phyloP scores from a whole-genome alignment of 768 basidiomycete species.

The Fistulinella prunicolor region DNA sequence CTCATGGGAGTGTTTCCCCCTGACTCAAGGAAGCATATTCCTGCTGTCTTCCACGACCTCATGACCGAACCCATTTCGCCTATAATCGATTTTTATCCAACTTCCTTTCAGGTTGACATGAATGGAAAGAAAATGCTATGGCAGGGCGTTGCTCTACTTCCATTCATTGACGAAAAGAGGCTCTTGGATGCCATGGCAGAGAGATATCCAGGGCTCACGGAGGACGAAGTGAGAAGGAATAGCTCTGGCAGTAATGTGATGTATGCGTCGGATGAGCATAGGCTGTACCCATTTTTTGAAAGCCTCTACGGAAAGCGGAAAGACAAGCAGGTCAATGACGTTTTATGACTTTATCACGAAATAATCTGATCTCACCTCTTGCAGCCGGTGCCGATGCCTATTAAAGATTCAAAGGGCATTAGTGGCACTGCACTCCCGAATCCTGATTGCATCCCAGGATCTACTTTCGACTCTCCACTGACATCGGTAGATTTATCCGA shows the following conservation, averaged over 20 bases:
- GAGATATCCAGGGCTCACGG: conserved; percentile 61
- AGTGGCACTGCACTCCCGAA: conserved; percentile 79
- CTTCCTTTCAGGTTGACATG: conserved; percentile 95
- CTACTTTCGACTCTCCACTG: conserved; percentile 82
- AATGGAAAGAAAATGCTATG: conserved; percentile 99
- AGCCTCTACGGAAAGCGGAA: conserved; percentile 89
- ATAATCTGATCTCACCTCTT: conserved; percentile 15
- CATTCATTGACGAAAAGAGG: conserved; percentile 88
- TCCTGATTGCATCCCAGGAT: conserved; percentile 86
- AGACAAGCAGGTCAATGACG: conserved; percentile 57
- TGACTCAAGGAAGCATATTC: conserved; percentile 82
- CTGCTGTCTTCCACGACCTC: conserved; percentile 75
- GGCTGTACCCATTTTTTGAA: conserved; percentile 84
- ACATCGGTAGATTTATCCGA: conserved; percentile 60
- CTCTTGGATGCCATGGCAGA: conserved; percentile 80
- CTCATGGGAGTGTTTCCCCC: conserved; percentile 98
- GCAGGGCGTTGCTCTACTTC: conserved; percentile 96
- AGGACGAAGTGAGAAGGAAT: conserved; percentile 84
- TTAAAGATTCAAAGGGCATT: conserved; percentile 69
- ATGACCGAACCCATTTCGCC: conserved; percentile 88
- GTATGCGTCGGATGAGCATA: conserved; percentile 81
- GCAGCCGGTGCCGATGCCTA: conserved; percentile 75
- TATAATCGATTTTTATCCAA: conserved; percentile 94
- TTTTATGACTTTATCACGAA: conserved; percentile 1
- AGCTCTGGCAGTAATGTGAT: conserved; percentile 79